Base-by-base conservation (phyloP, 371 early-diverging fungal species). In the Mucor plumbeus region DNA sequence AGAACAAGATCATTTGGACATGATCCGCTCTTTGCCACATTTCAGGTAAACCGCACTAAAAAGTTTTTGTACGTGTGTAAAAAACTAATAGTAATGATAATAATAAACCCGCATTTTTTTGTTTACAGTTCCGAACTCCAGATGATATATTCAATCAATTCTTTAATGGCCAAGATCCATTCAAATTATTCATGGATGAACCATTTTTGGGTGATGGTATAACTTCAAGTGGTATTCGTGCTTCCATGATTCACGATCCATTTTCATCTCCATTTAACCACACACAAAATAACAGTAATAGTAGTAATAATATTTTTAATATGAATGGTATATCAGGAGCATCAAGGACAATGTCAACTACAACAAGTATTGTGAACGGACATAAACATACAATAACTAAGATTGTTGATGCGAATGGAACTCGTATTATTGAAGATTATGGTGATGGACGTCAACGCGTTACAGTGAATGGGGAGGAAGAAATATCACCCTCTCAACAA, bases 101-200 rank as follows among this genome's bases (percentile, higher is more conserved):
- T 54, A 44, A 44, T 17, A 44, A 44, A 43, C 5, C 31, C 31
- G 17, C 15, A 54, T 39, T 41, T 17, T 14, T 35, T 38, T 26
- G 15, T 17, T 57, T 38, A 14, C 34, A 70, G 70, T 65, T 70
- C 33, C 70, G 50, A 50, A 57, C 65, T 9, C 70, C 70, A 11
- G 66, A 65, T n/a, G 70, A 70, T n/a, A 38, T 70, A 14, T 70
- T 70, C 19, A 61, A 48, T 13, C 66, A 65, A 26, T 70, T 70
- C 31, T 70, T 70, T 35, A 39, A 34, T 34, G 50, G 62, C 17
- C 62, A 65, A 39, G 70, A 70, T 44, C 70, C 68, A 11, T 68
- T 68, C 58, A 41, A 58, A 11, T 15, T 57, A 15, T 50, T 70
- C 5, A 38, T 53, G 62, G 63, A 68, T 39, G 68, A 68, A 15